Evolutionary conservation across 768 basidiomycete genomes (phyloP).

Genomic region (Auricularia auricula-judae): DNA sequence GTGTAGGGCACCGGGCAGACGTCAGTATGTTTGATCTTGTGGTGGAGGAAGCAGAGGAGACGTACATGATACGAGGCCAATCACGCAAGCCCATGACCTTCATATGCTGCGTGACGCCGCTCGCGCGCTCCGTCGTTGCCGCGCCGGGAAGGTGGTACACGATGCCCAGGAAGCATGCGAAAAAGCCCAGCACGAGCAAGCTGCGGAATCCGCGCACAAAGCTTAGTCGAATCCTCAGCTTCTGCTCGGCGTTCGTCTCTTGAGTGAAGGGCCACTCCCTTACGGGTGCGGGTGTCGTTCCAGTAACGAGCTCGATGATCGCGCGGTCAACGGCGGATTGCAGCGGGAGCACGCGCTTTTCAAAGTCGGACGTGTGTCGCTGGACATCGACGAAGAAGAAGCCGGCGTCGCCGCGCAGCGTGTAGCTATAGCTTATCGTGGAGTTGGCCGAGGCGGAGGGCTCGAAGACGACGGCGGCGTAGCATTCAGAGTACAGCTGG

Average conservation of each 20-base stretch:
- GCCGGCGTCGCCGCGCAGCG: conserved; percentile 56
- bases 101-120: conserved; percentile 56
- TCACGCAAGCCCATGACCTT: conserved; percentile 72
- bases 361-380: conserved; percentile 56
- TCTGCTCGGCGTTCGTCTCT: conserved; percentile 55
- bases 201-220: conserved; percentile 51
- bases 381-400: conserved; percentile 53
- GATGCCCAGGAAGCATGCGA: conserved; percentile 61
- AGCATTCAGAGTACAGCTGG: conserved; percentile 58
- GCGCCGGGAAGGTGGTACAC: conserved; percentile 70
- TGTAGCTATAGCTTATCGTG: conserved; percentile 37
- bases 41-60: neutral
- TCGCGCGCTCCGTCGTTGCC: conserved; percentile 54
- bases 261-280: conserved; percentile 64
- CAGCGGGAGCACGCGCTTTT: conserved; percentile 54
- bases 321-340: conserved; percentile 73
- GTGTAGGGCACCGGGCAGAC: too few relatives aligned
- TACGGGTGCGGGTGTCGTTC: conserved; percentile 42
- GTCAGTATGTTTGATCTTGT: neutral
- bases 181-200: conserved; percentile 58
- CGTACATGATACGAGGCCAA: conserved; percentile 52
- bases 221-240: conserved; percentile 42
- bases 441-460: conserved; percentile 11
- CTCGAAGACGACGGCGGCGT: conserved; percentile 52
- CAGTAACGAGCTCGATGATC: conserved; percentile 58